phyloP scores from a whole-genome alignment of 116 monocot genomes.

The Phalaenopsis hybrid region DNA sequence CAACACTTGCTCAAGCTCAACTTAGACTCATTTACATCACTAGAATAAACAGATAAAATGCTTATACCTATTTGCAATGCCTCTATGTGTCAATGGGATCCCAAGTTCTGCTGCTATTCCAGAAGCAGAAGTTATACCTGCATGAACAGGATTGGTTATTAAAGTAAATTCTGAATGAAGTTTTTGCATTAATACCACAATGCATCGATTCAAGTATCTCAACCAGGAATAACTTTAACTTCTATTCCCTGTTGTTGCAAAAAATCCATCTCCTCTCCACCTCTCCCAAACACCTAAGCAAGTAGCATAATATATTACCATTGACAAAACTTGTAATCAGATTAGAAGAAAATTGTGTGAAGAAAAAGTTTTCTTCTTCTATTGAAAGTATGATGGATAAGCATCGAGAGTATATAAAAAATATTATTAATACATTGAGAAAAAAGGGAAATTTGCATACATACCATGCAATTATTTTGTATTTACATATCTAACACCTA shows the following conservation, averaged over 20 bases:
- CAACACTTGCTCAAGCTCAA: no score
- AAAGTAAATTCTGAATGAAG: background rate
- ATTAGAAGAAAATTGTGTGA: background rate
- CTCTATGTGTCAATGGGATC: conserved; percentile 90
- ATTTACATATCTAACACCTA: no score
- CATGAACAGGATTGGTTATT: background rate
- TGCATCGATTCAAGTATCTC: background rate
- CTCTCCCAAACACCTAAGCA: conserved; percentile 84
- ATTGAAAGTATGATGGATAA: background rate
- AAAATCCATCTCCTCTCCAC: conserved; percentile 99
- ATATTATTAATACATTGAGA: background rate
- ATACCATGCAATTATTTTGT: no score
- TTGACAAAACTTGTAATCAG: background rate
- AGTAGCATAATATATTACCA: conserved; percentile 2
- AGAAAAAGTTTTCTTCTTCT: background rate
- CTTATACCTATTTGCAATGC: conserved; percentile 92
- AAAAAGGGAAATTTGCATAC: background rate
- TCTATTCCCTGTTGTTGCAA: conserved; percentile 77
- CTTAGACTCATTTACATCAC: no score
- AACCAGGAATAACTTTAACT: conserved; percentile 92
- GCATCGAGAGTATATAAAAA: background rate
- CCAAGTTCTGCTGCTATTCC: conserved; percentile 97
- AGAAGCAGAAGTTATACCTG: conserved; percentile 97
- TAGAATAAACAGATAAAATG: background rate
- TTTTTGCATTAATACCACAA: background rate